Conservation (phyloP, 139 green algal species). For the Chlamydomonas sp. region DNA sequence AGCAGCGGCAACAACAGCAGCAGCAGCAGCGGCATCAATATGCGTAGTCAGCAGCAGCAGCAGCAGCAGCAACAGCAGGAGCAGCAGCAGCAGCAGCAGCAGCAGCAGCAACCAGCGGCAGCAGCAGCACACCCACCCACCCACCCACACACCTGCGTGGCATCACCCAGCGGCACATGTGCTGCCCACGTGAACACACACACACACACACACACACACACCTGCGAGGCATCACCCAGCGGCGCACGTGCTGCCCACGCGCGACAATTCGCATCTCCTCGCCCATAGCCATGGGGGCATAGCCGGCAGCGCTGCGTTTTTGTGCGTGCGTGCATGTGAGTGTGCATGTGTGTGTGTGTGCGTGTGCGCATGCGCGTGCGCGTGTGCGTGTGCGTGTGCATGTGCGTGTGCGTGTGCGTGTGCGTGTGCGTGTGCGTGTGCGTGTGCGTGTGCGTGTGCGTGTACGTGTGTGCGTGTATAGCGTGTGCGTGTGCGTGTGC, state of each 20-base stretch:
- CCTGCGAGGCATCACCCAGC: constrained; percentile 27
- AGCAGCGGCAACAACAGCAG: background rate
- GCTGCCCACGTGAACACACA: background rate
- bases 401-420: too few species aligned
- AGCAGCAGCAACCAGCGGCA: background rate
- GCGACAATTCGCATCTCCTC: constrained; percentile 44
- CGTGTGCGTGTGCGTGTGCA: too few species aligned
- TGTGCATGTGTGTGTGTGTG: too few species aligned
- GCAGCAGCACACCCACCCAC: background rate
- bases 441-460: too few species aligned
- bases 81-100: too few species aligned
- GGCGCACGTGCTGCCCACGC: constrained; percentile 33
- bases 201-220: constrained; percentile 4
- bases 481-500: too few species aligned
- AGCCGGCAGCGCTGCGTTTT: too few species aligned
- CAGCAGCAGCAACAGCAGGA: background rate
- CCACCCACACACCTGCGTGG: background rate
- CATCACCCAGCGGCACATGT: background rate
- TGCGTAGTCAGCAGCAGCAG: background rate
- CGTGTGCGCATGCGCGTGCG: too few species aligned
- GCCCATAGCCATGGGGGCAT: too few species aligned
- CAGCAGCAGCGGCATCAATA: background rate
- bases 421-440: too few species aligned
- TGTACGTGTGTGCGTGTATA: too few species aligned
- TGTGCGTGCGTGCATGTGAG: too few species aligned